Conservation (phyloP, 768 basidiomycete genomes). For the Boletus sensibilis region DNA sequence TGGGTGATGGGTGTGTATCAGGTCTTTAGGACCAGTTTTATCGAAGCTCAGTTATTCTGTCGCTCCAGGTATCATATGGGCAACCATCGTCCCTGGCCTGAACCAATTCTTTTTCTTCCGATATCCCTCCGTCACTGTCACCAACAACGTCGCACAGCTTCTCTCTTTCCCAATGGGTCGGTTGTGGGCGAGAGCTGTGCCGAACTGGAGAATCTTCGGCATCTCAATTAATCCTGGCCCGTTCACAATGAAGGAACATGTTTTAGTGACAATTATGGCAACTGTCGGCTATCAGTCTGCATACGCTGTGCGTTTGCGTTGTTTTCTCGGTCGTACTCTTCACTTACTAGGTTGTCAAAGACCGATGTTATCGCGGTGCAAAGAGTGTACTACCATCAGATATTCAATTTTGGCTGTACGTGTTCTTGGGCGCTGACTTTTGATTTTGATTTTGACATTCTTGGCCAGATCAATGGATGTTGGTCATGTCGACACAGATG, state of each 20-base stretch:
- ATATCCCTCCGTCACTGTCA: slow-evolving; percentile 48
- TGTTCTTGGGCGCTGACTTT: neutral
- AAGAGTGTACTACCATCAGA: slow-evolving; percentile 62
- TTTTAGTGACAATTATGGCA: slow-evolving; percentile 72
- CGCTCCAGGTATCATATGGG: slow-evolving; percentile 43
- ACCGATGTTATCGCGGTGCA: slow-evolving; percentile 78
- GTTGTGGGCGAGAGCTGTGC: slow-evolving; percentile 55
- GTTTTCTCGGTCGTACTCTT: neutral
- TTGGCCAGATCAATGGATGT: slow-evolving; percentile 51
- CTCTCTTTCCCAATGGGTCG: slow-evolving; percentile 69
- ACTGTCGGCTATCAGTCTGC: slow-evolving; percentile 39
- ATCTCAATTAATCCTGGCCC: slow-evolving; percentile 69
- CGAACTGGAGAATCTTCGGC: slow-evolving; percentile 53
- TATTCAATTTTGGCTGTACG: slow-evolving; percentile 49
- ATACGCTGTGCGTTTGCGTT: slow-evolving; percentile 15
- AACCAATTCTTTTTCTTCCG: slow-evolving; percentile 80
- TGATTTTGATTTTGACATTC: neutral
- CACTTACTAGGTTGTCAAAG: slow-evolving; percentile 13
- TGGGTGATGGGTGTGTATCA: slow-evolving; percentile 50
- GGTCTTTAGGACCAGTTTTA: neutral
- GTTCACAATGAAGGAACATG: slow-evolving; percentile 74
- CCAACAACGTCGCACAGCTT: slow-evolving; percentile 67
- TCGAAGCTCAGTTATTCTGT: neutral
- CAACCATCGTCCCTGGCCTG: slow-evolving; percentile 65
- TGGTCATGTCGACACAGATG: slow-evolving; percentile 71